Percentiles rank a stretch among this genome's conserved stretches.
Conservation (phyloP, 192 early-diverging fungal species). For the Coemansia sp. region DNA sequence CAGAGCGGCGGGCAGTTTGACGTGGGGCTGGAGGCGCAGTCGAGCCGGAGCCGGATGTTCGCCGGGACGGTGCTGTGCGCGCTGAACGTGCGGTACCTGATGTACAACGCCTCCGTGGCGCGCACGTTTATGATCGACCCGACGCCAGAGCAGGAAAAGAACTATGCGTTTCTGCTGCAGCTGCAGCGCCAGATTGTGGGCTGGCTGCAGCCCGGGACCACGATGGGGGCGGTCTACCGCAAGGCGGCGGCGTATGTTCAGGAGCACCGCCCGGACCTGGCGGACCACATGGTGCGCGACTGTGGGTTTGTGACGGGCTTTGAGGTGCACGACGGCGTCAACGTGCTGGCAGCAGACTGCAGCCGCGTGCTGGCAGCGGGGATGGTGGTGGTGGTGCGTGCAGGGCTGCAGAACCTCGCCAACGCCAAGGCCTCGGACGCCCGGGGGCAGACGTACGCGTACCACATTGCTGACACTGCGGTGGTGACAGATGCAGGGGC, state of each 20-base stretch:
- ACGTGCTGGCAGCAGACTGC: constrained; percentile 74
- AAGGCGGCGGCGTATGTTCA: constrained; percentile 68
- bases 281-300: constrained; percentile 80
- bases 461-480: constrained; percentile 80
- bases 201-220: constrained; percentile 68
- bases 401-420: constrained; percentile 83
- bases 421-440: constrained; percentile 72
- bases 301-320: constrained; percentile 90
- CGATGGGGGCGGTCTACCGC: constrained; percentile 75
- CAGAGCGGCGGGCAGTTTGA: constrained; percentile 95
- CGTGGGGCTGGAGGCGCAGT: constrained; percentile 74
- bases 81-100: constrained; percentile 90
- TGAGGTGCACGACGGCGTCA: constrained; percentile 86
- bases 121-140: constrained; percentile 94
- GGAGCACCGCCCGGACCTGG: constrained; percentile 80
- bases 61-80: constrained; percentile 90
- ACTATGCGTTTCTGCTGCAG: constrained; percentile 87
- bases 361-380: constrained; percentile 63
- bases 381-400: constrained; percentile 80
- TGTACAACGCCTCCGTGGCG: constrained; percentile 91
- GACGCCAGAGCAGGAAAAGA: constrained; percentile 78
- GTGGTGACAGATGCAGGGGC: constrained; percentile 53
- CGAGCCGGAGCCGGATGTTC: constrained; percentile 72
- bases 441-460: constrained; percentile 75
- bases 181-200: constrained; percentile 75